Conservation (phyloP, 1,284 basidiomycete genomes). For the Ustilago tritici region DNA sequence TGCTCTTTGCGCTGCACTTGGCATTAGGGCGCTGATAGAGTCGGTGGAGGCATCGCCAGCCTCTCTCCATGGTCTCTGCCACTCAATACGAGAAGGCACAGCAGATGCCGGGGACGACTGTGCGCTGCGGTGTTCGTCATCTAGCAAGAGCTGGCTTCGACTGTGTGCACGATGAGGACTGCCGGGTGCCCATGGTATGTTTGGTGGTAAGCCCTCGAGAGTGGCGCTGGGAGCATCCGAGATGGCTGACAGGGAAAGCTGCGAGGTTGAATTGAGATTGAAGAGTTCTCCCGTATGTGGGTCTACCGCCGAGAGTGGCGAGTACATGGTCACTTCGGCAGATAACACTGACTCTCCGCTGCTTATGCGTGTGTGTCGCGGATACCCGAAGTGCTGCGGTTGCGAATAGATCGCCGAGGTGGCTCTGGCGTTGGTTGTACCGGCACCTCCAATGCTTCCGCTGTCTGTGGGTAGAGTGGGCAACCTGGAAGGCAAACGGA, state of each 20-base stretch:
- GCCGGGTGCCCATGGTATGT: slow-evolving; percentile 31
- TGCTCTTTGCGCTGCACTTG: slow-evolving; percentile 14
- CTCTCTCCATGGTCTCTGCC: slow-evolving; percentile 29
- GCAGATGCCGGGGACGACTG: slow-evolving; percentile 41
- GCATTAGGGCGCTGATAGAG: slow-evolving; percentile 16
- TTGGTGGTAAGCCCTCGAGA: slow-evolving; percentile 37
- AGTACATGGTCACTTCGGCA: slow-evolving; percentile 26
- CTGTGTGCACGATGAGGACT: slow-evolving; percentile 33
- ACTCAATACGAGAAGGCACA: slow-evolving; percentile 15
- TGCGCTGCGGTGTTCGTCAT: slow-evolving; percentile 42
- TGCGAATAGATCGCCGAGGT: slow-evolving; percentile 30
- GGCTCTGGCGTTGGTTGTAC: slow-evolving; percentile 18
- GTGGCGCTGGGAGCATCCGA: slow-evolving; percentile 51
- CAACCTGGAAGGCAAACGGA: slow-evolving; percentile 32
- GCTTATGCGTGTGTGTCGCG: slow-evolving; percentile 39
- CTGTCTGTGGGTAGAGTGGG: slow-evolving; percentile 33
- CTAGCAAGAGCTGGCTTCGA: slow-evolving; percentile 25
- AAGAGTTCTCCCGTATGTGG: slow-evolving; percentile 19
- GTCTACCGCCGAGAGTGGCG: slow-evolving; percentile 35
- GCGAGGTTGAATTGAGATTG: slow-evolving; percentile 43
- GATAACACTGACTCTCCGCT: slow-evolving; percentile 38
- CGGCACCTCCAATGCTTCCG: slow-evolving; percentile 6
- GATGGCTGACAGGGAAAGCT: slow-evolving; percentile 42
- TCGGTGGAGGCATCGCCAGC: slow-evolving; percentile 33
- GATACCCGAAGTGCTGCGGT: slow-evolving; percentile 19